Evolutionary conservation across 768 basidiomycete species (phyloP).

Genomic region (Psilocybe azurescens): DNA sequence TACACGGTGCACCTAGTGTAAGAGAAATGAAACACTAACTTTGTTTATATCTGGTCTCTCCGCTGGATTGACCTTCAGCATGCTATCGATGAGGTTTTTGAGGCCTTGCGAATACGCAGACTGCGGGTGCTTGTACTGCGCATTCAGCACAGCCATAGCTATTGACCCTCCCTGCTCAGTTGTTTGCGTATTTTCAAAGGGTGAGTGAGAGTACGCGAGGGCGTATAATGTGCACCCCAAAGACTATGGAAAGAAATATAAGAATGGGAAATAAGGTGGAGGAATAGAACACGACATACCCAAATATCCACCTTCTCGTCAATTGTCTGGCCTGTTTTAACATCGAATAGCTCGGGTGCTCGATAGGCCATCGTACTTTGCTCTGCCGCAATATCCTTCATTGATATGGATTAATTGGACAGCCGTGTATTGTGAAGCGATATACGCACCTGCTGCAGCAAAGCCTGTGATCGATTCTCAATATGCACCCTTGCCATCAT

Average conservation of each 20-base stretch:
- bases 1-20: neutral
- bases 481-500: constrained; percentile 85
- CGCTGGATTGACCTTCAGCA: constrained; percentile 83
- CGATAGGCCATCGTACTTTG: constrained; percentile 99
- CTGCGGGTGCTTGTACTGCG: constrained; percentile 88
- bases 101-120: constrained; percentile 89
- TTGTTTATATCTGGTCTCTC: constrained; percentile 87
- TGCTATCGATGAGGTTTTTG: constrained; percentile 79
- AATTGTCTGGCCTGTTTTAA: constrained; percentile 84
- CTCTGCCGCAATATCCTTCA: constrained; percentile 91
- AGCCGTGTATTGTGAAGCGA: neutral
- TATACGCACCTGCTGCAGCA: constrained; percentile 78
- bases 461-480: constrained; percentile 83
- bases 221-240: constrained; percentile 96
- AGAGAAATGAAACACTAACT: constrained; percentile 45
- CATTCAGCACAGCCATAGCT: constrained; percentile 96
- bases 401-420: neutral
- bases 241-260: constrained; percentile 55
- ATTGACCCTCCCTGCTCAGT: constrained; percentile 96
- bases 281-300: constrained; percentile 52
- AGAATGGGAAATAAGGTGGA: neutral
- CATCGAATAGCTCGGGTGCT: constrained; percentile 97
- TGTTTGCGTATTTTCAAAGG: constrained; percentile 92
- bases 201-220: constrained; percentile 93
- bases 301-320: constrained; percentile 98